A percentile compares a stretch with the other conserved stretches of the same genome.
Conservation (phyloP, 177 flowering plant species). For the Vitis hybrid region DNA sequence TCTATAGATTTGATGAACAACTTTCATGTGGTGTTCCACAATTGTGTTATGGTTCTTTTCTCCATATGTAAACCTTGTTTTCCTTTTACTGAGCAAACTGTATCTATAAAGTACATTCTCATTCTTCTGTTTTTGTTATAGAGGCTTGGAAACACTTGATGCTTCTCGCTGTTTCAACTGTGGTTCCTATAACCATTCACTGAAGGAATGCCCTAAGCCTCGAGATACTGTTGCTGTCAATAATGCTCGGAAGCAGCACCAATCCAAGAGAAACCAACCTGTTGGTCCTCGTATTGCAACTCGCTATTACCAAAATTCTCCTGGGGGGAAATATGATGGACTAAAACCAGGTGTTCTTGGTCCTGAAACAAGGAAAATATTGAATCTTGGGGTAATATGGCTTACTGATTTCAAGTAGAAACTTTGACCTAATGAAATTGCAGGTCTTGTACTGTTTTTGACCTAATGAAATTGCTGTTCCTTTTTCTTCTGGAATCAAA, state of each 20-base stretch:
- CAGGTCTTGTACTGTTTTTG: too few species aligned
- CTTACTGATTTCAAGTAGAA: not conserved
- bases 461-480: too few species aligned
- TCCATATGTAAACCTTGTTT: not conserved
- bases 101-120: too few species aligned
- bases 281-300: conserved; percentile 48
- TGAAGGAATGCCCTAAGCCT: conserved; percentile 90
- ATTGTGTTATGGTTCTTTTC: not conserved
- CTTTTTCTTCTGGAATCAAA: too few species aligned
- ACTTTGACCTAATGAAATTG: too few species aligned
- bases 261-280: conserved; percentile 49
- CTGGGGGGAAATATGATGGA: conserved; percentile 89
- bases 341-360: conserved; percentile 78
- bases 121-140: conserved; percentile 14
- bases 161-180: conserved; percentile 94
- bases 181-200: conserved; percentile 81
- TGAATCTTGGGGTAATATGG: conserved; percentile 83
- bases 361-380: conserved; percentile 65
- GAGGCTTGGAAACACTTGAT: conserved; percentile 56
- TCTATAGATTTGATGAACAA: too few species aligned
- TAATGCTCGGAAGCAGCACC: conserved; percentile 76
- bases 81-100: too few species aligned
- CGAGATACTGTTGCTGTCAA: conserved; percentile 81
- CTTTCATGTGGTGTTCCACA: too few species aligned
- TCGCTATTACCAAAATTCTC: conserved; percentile 81